Evolutionary conservation across 345 rosid species (phyloP), one percentile per base, ranked within the genome.

Genomic region (Camelina laxa): DNA sequence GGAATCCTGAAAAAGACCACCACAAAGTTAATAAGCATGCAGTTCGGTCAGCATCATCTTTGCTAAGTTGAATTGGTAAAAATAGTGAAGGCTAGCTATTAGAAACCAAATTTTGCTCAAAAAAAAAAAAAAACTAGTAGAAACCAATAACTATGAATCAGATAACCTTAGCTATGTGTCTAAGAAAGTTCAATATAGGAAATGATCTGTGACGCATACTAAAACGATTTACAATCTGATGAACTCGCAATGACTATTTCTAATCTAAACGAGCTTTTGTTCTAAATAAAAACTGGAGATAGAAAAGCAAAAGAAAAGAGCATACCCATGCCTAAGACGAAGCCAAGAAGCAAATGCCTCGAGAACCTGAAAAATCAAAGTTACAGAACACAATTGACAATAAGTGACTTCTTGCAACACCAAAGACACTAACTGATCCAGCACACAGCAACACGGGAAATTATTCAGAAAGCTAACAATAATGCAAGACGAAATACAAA

Each of bases 331-430:
- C 82, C 84, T 86, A 42, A 95, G 87, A 65, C 94, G 97, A 74
- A 92, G 94, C 99, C 98, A 95, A 71, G 98, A 89, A 55, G 92
- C 96, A 89, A 92, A 92, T 60, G 99, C 97, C 86, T 95, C 97
- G 19, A 92, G 98, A 86, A 92, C 99, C 99, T 95, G 89, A 75
- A 54, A 77, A 62, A 72, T 61, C 35, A 67, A 80, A 38, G 33
- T 67, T 42, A 42, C 30, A 20, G 60, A 35, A 45, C 22, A 73
- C 13, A 53, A 54, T 7, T 57, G 54, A 65, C 63, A 65, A 70
- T 60, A 21, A 75, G 61, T 60, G 48, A 65, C 41, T 24, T 38
- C 72, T 57, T 59, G 48, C 58, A 58, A 24, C 36, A 63, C 75
- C 38, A 70, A 11, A 70, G 45, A 44, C 71, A 63, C 66, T 69